Evolutionary conservation across 139 green algal species (phyloP), one percentile per base, ranked within the genome.

Genomic region (Chlorella sp.): DNA sequence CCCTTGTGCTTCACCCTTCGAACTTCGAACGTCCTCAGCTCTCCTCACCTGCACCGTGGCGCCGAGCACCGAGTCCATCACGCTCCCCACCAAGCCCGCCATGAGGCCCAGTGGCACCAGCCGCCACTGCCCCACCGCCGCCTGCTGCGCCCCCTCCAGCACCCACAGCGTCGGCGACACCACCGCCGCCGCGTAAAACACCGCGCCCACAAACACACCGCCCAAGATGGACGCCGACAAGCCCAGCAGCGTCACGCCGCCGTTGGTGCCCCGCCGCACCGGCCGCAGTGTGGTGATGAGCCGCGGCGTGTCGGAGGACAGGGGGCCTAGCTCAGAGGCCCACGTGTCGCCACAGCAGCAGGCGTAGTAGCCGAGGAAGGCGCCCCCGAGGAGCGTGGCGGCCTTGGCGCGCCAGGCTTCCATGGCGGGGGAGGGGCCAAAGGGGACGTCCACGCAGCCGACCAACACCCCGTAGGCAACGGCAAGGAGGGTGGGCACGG

Each of bases 301-400:
- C 23, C 87, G 80, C 0, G 94, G 94, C 62, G 75, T 71, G 65
- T 73, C 67, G 22, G 70, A n/a, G 32, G 71, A 87, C 17, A 97
- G 84, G 30, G 94, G 82, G 1, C 94, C 94, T 2, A 98, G 34
- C 86, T 98, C 94, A 5, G 76, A 89, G 5, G 91, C 83, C 93
- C 92, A 98, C 0, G 94, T 97, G 87, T 98, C 94, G 1, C 85
- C 94, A 69, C 85, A 93, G 75, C 91, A 97, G 82, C 89, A 95
- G n/a, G 88, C 85, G 70, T 93, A 95, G 79, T 96, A 95, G 5
- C 89, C 93, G 60, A 97, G 71, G 49, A 96, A 89, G 26, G 67
- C 79, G 50, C 85, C 85, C 63, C 83, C 72, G 33, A 87, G 69
- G 30, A 74, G 79, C 0, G 80, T 85, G 20, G 77, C 49, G 10